Base-by-base conservation (phyloP, 2,329 filamentous ascomycete species). In the Dactylellina sp. region DNA sequence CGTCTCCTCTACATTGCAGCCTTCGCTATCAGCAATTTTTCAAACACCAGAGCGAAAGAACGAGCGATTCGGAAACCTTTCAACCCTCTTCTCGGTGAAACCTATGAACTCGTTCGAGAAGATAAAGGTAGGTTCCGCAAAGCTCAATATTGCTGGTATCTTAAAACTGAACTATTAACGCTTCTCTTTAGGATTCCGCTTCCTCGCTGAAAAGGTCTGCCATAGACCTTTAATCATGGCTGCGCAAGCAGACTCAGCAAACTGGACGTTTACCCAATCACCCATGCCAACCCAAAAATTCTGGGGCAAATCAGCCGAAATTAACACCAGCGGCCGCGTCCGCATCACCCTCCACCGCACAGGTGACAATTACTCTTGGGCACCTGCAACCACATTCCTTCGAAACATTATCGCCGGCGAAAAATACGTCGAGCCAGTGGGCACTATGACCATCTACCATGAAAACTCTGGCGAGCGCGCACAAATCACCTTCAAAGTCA, bases 331-430 rank as follows among this genome's bases (percentile, higher is more conserved):
- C 62, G 95, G 95, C 1, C 90, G 92, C 24, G 89, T 92, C 2
- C 88, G 93, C 53, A 85, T 97, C 40, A 88, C 89, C 40, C 83
- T 99, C 25, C 89, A 95, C 79, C 85, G 86, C 1, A 86, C 84
- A 0, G 91, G 92, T 62, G 94, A 98, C 80, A 86, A 88, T 74
- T 99, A 94, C 83, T 93, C 89, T 77, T 99, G 93, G 92, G 90
- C 87, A 49, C 86, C 92, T 16, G 92, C 94, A 0, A 97, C 92
- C 2, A 92, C 91, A 76, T 98, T 97, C 82, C 83, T 99, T 62
- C 89, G 95, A 52, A 99, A 99, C 80, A 92, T 99, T 59, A 96
- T 99, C 63, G 94, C 96, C 78, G 95, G 95, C 40, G 95, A 99
- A 82, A 99, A 98, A 82, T 99, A 99, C 80, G 89, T 98, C 11